Percentiles rank a stretch among this genome's conserved stretches.
phyloP scores from a whole-genome alignment of 164 flowering plant genomes.

The Sedum album region DNA sequence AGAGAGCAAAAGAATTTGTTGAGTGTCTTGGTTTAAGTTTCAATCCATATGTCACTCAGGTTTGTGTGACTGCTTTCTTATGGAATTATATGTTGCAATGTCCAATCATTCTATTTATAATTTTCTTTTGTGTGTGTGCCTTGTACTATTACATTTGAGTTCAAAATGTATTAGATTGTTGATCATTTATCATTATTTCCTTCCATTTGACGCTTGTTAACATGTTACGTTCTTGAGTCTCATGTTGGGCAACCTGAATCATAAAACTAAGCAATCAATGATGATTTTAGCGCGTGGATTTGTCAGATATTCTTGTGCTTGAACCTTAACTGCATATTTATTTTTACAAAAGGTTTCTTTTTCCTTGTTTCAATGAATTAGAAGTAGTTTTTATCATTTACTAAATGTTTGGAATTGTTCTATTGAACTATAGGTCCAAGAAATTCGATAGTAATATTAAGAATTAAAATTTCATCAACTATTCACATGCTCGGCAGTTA shows the following conservation, averaged over 20 bases:
- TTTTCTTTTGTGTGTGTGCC: no score
- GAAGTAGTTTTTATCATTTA: neutral
- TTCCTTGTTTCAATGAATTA: no score
- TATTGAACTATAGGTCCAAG: neutral
- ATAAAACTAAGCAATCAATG: neutral
- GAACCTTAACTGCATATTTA: neutral
- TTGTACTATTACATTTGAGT: no score
- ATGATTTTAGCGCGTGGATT: neutral
- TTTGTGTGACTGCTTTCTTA: conserved; percentile 12
- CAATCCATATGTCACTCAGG: conserved; percentile 93
- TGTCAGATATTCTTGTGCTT: neutral
- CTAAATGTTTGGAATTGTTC: neutral
- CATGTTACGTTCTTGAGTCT: neutral
- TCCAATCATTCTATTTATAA: no score
- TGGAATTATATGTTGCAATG: neutral
- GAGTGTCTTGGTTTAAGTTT: conserved; percentile 73
- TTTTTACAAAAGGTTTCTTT: neutral
- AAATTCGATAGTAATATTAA: neutral
- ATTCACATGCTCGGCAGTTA: no score
- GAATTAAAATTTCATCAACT: no score
- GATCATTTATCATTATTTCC: neutral
- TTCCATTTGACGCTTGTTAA: neutral
- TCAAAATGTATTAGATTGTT: no score
- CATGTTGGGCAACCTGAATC: neutral
- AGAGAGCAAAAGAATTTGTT: conserved; percentile 76